These are phyloP conservation scores for Leccinellum rugosiceps DNA, from an alignment of 768 basidiomycete genomes.

Conservation along the genomic window DNA sequence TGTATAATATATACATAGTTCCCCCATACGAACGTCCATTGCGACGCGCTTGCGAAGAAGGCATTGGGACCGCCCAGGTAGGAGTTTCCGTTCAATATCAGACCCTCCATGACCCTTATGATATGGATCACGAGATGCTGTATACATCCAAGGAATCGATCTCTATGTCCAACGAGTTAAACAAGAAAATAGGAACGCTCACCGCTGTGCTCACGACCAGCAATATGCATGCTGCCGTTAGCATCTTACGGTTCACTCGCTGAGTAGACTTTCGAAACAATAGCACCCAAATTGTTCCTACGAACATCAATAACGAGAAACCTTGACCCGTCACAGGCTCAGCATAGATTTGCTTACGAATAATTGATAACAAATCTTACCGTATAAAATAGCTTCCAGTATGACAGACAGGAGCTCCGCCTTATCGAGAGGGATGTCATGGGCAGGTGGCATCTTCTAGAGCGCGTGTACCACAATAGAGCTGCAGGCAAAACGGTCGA, in stretches of 20 bases:
- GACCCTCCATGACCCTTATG: slow-evolving; percentile 24
- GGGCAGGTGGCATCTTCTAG: background rate
- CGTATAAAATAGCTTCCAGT: slow-evolving; percentile 19
- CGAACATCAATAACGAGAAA: slow-evolving; percentile 36
- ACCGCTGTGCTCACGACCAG: slow-evolving; percentile 32
- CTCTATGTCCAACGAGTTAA: background rate
- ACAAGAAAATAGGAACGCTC: background rate
- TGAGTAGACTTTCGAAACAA: background rate
- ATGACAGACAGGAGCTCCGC: slow-evolving; percentile 1
- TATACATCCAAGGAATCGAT: background rate
- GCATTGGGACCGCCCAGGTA: slow-evolving; percentile 18
- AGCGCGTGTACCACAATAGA: background rate
- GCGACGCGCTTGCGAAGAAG: slow-evolving; percentile 26
- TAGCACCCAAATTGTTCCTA: slow-evolving; percentile 27
- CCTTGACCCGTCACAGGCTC: slow-evolving; percentile 15
- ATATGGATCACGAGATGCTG: slow-evolving; percentile 29
- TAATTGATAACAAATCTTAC: background rate
- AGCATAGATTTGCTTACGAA: background rate
- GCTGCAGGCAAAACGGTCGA: background rate
- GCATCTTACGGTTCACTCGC: slow-evolving; percentile 20
- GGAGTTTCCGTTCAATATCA: slow-evolving; percentile 19
- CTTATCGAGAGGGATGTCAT: background rate
- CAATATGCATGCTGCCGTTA: slow-evolving; percentile 24
- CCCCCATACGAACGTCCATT: slow-evolving; percentile 30
- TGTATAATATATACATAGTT: slow-evolving; percentile 23